Percentiles rank a stretch among this genome's conserved stretches.
Evolutionary conservation across 2,329 filamentous ascomycete species (phyloP).

Genomic region (Aspergillus niger): DNA sequence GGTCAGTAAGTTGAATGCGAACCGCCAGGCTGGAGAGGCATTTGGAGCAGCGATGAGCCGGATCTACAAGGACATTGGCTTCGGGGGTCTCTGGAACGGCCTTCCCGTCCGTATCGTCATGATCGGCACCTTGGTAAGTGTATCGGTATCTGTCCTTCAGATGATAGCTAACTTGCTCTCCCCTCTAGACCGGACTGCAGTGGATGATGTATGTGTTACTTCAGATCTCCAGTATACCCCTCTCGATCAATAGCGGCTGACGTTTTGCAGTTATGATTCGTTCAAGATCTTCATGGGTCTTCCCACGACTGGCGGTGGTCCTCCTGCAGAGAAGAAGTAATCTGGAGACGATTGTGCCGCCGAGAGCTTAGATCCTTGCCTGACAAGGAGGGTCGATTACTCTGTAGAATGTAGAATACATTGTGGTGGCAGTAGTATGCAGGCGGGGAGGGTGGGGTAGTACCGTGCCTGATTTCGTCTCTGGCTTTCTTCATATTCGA

Average conservation of each 20-base stretch:
- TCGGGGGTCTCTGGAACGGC: slow-evolving; percentile 87
- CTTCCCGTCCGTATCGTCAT: slow-evolving; percentile 84
- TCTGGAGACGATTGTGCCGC: neutral
- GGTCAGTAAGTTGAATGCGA: slow-evolving; percentile 88
- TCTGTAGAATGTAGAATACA: neutral
- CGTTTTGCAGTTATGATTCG: slow-evolving; percentile 59
- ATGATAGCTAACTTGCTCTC: slow-evolving; percentile 21
- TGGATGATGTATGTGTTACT: slow-evolving; percentile 82
- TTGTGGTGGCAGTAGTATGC: neutral
- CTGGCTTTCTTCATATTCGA: neutral
- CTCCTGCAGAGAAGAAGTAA: slow-evolving; percentile 48
- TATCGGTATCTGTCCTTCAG: neutral
- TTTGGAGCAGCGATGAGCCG: slow-evolving; percentile 74
- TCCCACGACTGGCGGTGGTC: slow-evolving; percentile 74
- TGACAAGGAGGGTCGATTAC: neutral
- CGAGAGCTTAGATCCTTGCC: neutral
- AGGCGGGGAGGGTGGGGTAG: neutral
- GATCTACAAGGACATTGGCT: slow-evolving; percentile 86
- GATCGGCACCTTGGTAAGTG: slow-evolving; percentile 68
- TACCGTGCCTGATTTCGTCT: slow-evolving; percentile 9
- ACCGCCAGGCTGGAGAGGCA: slow-evolving; percentile 72
- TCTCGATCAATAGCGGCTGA: slow-evolving; percentile 23
- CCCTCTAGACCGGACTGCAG: slow-evolving; percentile 69
- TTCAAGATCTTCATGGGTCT: slow-evolving; percentile 91
- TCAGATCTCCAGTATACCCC: neutral